A percentile compares a stretch with the other conserved stretches of the same genome.
Evolutionary conservation across 2,329 filamentous ascomycete genomes (phyloP).

Genomic region (Fusarium sp.): DNA sequence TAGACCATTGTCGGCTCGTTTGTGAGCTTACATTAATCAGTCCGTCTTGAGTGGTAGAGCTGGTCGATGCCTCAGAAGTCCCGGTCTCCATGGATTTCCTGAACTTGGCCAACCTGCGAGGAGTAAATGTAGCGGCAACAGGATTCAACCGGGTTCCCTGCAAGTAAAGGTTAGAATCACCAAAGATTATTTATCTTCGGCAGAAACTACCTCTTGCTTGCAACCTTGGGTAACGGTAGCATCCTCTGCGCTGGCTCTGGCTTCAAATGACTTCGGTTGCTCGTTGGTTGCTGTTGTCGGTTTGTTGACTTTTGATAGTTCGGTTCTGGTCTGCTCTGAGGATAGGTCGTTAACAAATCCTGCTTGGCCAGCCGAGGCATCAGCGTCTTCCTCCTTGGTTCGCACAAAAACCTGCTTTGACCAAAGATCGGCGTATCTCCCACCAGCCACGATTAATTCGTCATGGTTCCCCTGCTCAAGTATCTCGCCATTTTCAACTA

Average conservation of each 20-base stretch:
- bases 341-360: slow-evolving; percentile 51
- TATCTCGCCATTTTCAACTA: slow-evolving; percentile 70
- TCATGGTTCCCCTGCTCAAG: slow-evolving; percentile 72
- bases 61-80: slow-evolving; percentile 21
- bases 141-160: slow-evolving; percentile 66
- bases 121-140: slow-evolving; percentile 64
- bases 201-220: slow-evolving; percentile 62
- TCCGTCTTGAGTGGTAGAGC: slow-evolving; percentile 5
- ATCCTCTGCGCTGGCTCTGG: slow-evolving; percentile 33
- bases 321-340: slow-evolving; percentile 48
- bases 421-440: slow-evolving; percentile 73
- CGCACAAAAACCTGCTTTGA: slow-evolving; percentile 68
- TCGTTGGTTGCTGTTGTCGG: slow-evolving; percentile 26
- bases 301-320: slow-evolving; percentile 50
- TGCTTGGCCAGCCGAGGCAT: slow-evolving; percentile 33
- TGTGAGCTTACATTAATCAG: slow-evolving; percentile 14
- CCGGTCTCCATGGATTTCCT: slow-evolving; percentile 15
- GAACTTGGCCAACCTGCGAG: slow-evolving; percentile 47
- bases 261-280: slow-evolving; percentile 38
- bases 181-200: slow-evolving; percentile 42
- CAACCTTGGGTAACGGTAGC: slow-evolving; percentile 48
- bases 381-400: slow-evolving; percentile 53
- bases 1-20: slow-evolving; percentile 43
- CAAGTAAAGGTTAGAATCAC: slow-evolving; percentile 54
- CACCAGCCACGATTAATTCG: slow-evolving; percentile 64